Percentiles rank a stretch among this genome's conserved stretches.
phyloP scores from a whole-genome alignment of 1,284 basidiomycete genomes.

The Tilletia indica region DNA sequence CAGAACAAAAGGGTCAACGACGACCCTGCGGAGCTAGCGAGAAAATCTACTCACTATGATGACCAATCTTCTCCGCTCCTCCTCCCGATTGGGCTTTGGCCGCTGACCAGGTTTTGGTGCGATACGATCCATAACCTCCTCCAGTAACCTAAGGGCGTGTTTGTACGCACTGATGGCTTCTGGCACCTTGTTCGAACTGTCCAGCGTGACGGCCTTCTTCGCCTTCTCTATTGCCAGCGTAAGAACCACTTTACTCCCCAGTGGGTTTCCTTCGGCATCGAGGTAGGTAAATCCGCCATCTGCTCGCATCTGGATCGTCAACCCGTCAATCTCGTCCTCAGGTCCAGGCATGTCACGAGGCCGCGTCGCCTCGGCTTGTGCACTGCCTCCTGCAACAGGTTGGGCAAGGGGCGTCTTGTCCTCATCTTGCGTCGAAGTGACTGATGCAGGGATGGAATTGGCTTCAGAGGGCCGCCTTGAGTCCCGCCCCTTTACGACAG shows the following conservation, averaged over 20 bases:
- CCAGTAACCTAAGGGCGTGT: constrained; percentile 55
- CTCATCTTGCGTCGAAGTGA: too few relatives aligned
- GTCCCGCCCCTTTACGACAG: too few relatives aligned
- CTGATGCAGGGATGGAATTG: too few relatives aligned
- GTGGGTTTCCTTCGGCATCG: constrained; percentile 44
- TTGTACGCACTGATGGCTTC: constrained; percentile 57
- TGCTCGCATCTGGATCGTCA: constrained; percentile 7
- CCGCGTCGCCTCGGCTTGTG: too few relatives aligned
- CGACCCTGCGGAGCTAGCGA: not conserved
- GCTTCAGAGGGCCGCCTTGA: too few relatives aligned
- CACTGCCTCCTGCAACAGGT: too few relatives aligned
- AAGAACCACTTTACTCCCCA: constrained; percentile 55
- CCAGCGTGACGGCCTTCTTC: constrained; percentile 57
- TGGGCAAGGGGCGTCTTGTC: too few relatives aligned
- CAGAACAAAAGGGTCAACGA: not conserved
- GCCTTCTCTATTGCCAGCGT: constrained; percentile 57
- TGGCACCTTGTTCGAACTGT: constrained; percentile 56
- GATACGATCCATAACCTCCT: constrained; percentile 58
- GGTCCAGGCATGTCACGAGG: not conserved
- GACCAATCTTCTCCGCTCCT: constrained; percentile 53
- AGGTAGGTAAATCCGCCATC: constrained; percentile 23
- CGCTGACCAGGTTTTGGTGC: constrained; percentile 46
- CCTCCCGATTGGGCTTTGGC: constrained; percentile 46
- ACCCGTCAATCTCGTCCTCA: constrained; percentile 12
- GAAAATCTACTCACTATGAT: constrained; percentile 49